Base-by-base conservation (phyloP, 192 early-diverging fungal genomes). In the Rhizophlyctis rosea region DNA sequence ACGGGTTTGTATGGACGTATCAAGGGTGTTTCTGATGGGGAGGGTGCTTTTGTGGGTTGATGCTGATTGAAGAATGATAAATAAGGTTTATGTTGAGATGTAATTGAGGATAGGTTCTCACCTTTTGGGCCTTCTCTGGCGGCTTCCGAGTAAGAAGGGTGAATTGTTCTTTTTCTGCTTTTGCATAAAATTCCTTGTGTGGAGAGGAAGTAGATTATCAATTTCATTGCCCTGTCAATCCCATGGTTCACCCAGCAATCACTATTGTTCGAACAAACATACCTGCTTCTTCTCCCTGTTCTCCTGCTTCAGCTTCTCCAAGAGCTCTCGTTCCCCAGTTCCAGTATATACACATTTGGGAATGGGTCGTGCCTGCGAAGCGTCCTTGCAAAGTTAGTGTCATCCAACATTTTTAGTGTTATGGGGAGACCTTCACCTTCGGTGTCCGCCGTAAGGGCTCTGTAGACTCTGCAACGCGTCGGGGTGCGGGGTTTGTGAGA, bases 401-500 rank as follows among this genome's bases (percentile, higher is more conserved):
- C 9, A 32, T 23, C n/a, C n/a, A n/a, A n/a, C n/a, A n/a, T 16
- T 47, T 5, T 18, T 24, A 39, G 11, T 53, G n/a, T n/a, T n/a
- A 13, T 54, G 7, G 25, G 5, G 24, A 9, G 24, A 23, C 23
- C 23, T n/a, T 54, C 52, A 13, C 23, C 52, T 54, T 54, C 23
- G 7, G 23, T 5, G 7, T 29, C n/a, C 7, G 31, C 24, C 7
- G 23, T n/a, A n/a, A n/a, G n/a, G n/a, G n/a, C 23, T 49, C 59
- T 23, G 69, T 62, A 13, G 72, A 70, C 44, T 78, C 58, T 0
- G 74, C 72, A 9, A 71, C 4, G 21, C 57, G 64, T 29, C 74
- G 48, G 21, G 79, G 73, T 56, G 60, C 72, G 16, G 65, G 72
- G 27, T 65, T 56, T 21, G 80, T 79, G 13, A 79, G 62, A n/a